Evolutionary conservation across 2,329 filamentous ascomycete species (phyloP).

Genomic region (Scedosporium aurantiacum): DNA sequence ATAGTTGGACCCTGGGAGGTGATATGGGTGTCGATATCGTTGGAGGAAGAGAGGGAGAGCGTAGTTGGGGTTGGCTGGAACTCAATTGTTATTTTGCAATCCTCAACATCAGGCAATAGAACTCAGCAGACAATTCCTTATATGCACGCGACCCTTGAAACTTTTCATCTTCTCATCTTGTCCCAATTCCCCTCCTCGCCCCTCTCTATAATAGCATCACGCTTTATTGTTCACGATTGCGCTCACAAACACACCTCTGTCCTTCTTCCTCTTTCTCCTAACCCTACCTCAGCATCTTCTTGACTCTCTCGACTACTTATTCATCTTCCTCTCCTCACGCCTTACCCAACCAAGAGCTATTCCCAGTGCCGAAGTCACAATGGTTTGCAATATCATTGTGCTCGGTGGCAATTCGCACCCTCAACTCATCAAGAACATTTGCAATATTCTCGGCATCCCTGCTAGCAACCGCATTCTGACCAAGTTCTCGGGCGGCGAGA

Average conservation of each 20-base stretch:
- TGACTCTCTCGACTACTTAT: neutral
- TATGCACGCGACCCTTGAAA: neutral
- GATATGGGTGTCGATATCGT: neutral
- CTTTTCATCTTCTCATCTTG: neutral
- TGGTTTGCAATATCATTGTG: conserved; percentile 93
- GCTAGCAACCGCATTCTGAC: conserved; percentile 70
- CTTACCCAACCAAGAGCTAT: neutral
- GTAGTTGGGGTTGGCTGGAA: neutral
- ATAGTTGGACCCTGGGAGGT: neutral
- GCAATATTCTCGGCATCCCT: conserved; percentile 79
- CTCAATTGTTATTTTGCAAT: neutral
- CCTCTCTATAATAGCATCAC: neutral
- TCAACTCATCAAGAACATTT: conserved; percentile 74
- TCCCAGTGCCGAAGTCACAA: conserved; percentile 25
- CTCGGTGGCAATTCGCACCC: conserved; percentile 91
- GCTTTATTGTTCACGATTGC: neutral
- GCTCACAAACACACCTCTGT: neutral
- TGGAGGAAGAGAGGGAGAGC: neutral
- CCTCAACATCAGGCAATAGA: neutral
- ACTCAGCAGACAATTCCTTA: neutral
- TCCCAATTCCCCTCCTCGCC: neutral
- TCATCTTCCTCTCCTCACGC: neutral
- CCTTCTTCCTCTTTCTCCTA: neutral
- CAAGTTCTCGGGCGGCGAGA: conserved; percentile 94
- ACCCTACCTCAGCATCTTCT: neutral